Conservation (phyloP, 2,329 filamentous ascomycete species). For the Colletotrichum liriopes region DNA sequence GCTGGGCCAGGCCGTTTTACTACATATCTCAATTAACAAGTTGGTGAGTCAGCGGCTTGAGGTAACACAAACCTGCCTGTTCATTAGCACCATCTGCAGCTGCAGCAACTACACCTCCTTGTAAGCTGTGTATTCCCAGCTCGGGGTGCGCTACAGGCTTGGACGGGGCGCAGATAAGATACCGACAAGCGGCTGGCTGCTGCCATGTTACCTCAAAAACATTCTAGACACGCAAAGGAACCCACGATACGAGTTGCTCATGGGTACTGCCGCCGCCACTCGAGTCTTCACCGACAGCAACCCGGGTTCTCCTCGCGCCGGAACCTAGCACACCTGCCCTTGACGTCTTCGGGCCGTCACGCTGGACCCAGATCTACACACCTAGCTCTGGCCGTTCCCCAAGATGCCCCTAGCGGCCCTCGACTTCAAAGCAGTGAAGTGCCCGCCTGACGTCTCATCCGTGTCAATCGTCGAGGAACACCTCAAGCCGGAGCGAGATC, state of each 20-base stretch:
- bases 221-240: slow-evolving; percentile 17
- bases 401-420: slow-evolving; percentile 29
- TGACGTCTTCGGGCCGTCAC: slow-evolving; percentile 39
- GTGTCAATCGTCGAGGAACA: slow-evolving; percentile 11
- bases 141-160: not conserved
- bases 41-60: not conserved
- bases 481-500: slow-evolving; percentile 30
- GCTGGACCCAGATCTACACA: slow-evolving; percentile 38
- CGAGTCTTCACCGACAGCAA: slow-evolving; percentile 3
- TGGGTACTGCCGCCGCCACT: slow-evolving; percentile 15
- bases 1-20: not conserved
- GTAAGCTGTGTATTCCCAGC: not conserved
- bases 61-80: not conserved
- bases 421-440: slow-evolving; percentile 18
- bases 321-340: slow-evolving; percentile 24
- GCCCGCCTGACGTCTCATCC: slow-evolving; percentile 16
- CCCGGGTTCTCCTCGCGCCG: slow-evolving; percentile 18
- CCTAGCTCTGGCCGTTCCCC: slow-evolving; percentile 30
- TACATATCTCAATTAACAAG: not conserved
- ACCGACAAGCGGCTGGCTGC: slow-evolving; percentile 2
- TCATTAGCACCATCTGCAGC: not conserved
- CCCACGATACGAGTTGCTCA: slow-evolving; percentile 11
- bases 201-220: slow-evolving; percentile 12
- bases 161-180: not conserved
- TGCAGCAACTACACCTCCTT: not conserved